These are phyloP conservation scores for Rhizophora mangle DNA, from an alignment of 345 rosid genomes.

Conservation along the genomic window DNA sequence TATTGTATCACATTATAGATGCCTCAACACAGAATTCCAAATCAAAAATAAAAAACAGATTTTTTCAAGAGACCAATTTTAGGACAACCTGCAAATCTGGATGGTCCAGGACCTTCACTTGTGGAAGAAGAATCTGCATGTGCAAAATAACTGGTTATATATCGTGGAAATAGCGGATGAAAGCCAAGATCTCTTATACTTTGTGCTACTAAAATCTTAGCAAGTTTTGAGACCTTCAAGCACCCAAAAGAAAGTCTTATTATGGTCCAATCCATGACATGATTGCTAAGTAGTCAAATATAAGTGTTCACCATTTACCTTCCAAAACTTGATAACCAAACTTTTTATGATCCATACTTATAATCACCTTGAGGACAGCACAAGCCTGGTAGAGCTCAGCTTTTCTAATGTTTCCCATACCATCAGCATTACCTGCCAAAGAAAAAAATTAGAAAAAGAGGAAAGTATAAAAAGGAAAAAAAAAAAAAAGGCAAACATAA, in stretches of 20 bases:
- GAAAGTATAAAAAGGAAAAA: not conserved
- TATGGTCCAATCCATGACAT: not conserved
- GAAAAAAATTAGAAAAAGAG: not conserved
- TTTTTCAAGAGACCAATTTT: not conserved
- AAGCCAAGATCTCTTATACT: not conserved
- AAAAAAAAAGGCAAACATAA: not conserved
- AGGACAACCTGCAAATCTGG: constrained; percentile 62
- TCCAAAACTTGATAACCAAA: too few species aligned
- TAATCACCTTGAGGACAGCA: constrained; percentile 57
- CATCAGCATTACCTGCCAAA: constrained; percentile 69
- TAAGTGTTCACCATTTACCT: too few species aligned
- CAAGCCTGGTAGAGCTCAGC: constrained; percentile 67
- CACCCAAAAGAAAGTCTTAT: not conserved
- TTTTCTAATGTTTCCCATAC: constrained; percentile 63
- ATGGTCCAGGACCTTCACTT: constrained; percentile 65
- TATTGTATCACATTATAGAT: constrained; percentile 6
- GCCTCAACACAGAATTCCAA: constrained; percentile 8
- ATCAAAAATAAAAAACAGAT: not conserved
- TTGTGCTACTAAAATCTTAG: not conserved
- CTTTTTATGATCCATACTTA: not conserved
- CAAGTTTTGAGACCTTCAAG: not conserved
- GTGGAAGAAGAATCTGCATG: constrained; percentile 53
- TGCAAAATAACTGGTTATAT: not conserved
- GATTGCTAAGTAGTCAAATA: too few species aligned
- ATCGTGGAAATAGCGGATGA: not conserved